Percentiles rank a stretch among this genome's conserved stretches.
Conservation (phyloP, 2,329 filamentous ascomycete genomes). For the Ilyonectria sp. region DNA sequence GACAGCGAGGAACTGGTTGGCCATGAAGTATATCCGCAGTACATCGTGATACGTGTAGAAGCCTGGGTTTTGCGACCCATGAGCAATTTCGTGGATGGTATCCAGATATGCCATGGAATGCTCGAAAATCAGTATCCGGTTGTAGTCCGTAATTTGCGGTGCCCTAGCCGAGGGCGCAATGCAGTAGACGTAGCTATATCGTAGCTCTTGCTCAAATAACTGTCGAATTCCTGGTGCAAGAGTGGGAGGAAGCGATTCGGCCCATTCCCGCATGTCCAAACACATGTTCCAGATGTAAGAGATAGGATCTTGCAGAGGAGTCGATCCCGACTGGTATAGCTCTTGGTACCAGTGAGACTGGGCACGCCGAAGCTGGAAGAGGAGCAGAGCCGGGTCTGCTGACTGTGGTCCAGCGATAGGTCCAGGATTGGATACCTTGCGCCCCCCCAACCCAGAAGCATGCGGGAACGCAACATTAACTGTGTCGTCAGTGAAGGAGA, state of each 20-base stretch:
- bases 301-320: conserved; percentile 77
- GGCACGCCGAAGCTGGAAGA: conserved; percentile 87
- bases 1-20: conserved; percentile 74
- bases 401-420: conserved; percentile 63
- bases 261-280: conserved; percentile 85
- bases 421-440: conserved; percentile 59
- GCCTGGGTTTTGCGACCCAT: conserved; percentile 70
- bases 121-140: conserved; percentile 87
- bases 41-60: conserved; percentile 92
- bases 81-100: conserved; percentile 78
- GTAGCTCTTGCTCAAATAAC: conserved; percentile 88
- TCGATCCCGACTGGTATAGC: conserved; percentile 84
- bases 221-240: conserved; percentile 77
- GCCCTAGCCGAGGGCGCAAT: conserved; percentile 84
- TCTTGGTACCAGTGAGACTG: conserved; percentile 93
- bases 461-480: conserved; percentile 85
- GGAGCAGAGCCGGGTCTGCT: conserved; percentile 79
- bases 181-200: conserved; percentile 93
- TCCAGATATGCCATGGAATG: conserved; percentile 87
- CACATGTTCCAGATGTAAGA: conserved; percentile 84
- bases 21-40: conserved; percentile 84
- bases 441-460: conserved; percentile 56
- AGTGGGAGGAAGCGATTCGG: conserved; percentile 78
- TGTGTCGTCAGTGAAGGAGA: conserved; percentile 94
- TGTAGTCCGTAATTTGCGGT: conserved; percentile 81